A percentile compares a stretch with the other conserved stretches of the same genome.
phyloP scores from a whole-genome alignment of 441 rosid species.

The Erodium moschatum region DNA sequence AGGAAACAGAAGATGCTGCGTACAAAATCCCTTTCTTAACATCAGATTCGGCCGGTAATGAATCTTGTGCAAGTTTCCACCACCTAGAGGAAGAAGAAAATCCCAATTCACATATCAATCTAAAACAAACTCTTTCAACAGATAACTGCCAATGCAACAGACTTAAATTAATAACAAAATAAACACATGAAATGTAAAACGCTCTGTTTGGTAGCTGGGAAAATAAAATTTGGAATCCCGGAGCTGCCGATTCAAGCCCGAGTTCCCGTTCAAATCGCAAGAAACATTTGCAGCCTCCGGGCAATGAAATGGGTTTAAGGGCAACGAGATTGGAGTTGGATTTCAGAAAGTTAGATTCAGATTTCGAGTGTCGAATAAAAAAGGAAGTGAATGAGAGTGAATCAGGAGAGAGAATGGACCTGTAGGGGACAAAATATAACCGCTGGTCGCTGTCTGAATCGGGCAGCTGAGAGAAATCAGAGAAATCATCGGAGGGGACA shows the following conservation, averaged over 20 bases:
- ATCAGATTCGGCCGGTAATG: constrained; percentile 37
- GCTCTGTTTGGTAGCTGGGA: not conserved
- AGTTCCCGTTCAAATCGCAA: not conserved
- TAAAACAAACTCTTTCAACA: no score
- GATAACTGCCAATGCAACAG: constrained; percentile 18
- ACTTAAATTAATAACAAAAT: not conserved
- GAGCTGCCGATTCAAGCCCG: constrained; percentile 3
- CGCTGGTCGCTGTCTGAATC: constrained; percentile 68
- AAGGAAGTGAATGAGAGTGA: not conserved
- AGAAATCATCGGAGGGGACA: constrained; percentile 33
- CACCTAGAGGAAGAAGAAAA: constrained; percentile 40
- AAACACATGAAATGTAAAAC: not conserved
- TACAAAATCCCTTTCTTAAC: constrained; percentile 58
- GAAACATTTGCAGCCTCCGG: not conserved
- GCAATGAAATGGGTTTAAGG: not conserved
- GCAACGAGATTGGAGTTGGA: constrained; percentile 10
- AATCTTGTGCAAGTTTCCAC: constrained; percentile 53
- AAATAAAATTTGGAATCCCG: constrained; percentile 1
- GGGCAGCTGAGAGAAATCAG: constrained; percentile 48
- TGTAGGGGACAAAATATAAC: constrained; percentile 80
- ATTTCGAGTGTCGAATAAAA: constrained; percentile 14
- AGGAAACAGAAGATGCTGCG: constrained; percentile 52
- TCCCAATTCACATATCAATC: constrained; percentile 6
- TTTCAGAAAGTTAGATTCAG: constrained; percentile 15
- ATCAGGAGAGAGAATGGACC: constrained; percentile 30